Evolutionary conservation across 2,329 filamentous ascomycete genomes (phyloP).

Genomic region (Diaporthe citri): DNA sequence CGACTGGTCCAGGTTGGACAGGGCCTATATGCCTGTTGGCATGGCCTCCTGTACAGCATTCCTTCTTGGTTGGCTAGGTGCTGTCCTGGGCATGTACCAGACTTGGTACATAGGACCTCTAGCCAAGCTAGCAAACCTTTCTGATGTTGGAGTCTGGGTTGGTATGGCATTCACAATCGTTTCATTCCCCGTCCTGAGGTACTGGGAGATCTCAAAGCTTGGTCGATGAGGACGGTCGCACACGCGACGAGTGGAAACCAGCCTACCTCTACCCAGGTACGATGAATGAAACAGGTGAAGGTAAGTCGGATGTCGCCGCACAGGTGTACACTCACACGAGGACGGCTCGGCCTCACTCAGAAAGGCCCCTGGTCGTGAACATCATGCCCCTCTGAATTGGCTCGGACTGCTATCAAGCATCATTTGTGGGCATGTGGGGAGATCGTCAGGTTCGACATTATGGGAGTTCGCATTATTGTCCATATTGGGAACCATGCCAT

Average conservation of each 20-base stretch:
- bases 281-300: neutral
- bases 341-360: neutral
- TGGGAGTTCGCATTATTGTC: neutral
- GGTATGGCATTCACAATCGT: slow-evolving; percentile 44
- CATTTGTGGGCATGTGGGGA: slow-evolving; percentile 5
- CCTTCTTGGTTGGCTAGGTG: slow-evolving; percentile 73
- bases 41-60: slow-evolving; percentile 73
- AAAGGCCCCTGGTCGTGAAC: neutral
- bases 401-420: neutral
- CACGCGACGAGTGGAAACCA: too few relatives aligned
- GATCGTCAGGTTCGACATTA: neutral
- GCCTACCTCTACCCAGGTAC: neutral
- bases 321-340: neutral
- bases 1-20: slow-evolving; percentile 43
- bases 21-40: slow-evolving; percentile 58
- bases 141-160: slow-evolving; percentile 46
- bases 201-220: slow-evolving; percentile 4
- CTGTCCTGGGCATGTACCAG: slow-evolving; percentile 77
- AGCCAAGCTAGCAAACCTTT: slow-evolving; percentile 42
- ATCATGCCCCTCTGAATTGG: neutral
- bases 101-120: slow-evolving; percentile 75
- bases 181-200: slow-evolving; percentile 39
- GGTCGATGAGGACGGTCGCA: neutral
- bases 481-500: neutral
- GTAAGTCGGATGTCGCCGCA: too few relatives aligned